phyloP scores from a whole-genome alignment of 805 yeast genomes.

The Yarrowia sp. region DNA sequence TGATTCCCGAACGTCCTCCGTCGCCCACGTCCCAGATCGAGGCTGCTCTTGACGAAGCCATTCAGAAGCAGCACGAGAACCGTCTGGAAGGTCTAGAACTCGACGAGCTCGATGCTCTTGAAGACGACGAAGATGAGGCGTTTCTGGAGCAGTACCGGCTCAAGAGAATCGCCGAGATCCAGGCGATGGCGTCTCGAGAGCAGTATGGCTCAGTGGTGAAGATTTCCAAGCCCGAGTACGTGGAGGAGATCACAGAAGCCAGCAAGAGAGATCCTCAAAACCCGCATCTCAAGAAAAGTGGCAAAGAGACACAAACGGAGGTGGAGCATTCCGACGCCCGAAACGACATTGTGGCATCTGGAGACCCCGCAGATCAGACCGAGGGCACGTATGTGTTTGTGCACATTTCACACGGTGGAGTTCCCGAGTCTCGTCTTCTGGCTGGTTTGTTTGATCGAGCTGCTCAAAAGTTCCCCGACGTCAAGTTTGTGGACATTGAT shows the following conservation, averaged over 20 bases:
- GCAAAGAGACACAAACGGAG: neutral
- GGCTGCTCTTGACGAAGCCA: conserved; percentile 84
- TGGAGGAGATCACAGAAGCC: conserved; percentile 82
- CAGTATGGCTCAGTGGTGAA: conserved; percentile 79
- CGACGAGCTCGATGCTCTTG: conserved; percentile 84
- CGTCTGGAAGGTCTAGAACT: conserved; percentile 77
- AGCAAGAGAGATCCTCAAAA: conserved; percentile 51
- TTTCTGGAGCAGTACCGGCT: conserved; percentile 78
- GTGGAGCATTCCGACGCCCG: conserved; percentile 13
- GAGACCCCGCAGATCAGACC: conserved; percentile 2
- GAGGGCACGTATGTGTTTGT: conserved; percentile 67
- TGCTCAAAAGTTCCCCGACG: conserved; percentile 75
- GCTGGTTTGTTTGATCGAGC: conserved; percentile 61
- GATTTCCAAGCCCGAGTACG: conserved; percentile 86
- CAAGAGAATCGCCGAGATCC: conserved; percentile 78
- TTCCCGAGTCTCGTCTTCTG: conserved; percentile 74
- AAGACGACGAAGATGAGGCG: conserved; percentile 82
- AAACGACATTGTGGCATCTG: conserved; percentile 17
- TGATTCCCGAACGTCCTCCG: conserved; percentile 89
- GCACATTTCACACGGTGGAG: conserved; percentile 71
- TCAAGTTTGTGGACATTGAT: conserved; percentile 92
- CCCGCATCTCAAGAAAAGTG: conserved; percentile 5
- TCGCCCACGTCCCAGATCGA: conserved; percentile 88
- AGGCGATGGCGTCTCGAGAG: conserved; percentile 60
- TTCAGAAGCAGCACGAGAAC: conserved; percentile 78